Conservation (phyloP, 495 filamentous ascomycete species). For the Hypomontagnella monticulosa region DNA sequence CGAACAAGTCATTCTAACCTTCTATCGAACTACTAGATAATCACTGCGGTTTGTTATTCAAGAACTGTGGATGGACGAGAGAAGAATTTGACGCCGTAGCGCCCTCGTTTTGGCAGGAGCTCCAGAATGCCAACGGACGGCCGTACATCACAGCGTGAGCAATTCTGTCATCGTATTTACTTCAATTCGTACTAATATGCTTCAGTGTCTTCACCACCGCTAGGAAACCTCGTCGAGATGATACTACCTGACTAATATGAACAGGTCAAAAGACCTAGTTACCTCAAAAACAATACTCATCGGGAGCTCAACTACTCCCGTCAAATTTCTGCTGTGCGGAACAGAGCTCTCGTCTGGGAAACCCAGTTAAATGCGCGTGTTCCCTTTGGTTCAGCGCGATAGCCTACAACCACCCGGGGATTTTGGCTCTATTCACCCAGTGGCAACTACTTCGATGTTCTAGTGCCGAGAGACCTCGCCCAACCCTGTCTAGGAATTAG, state of each 20-base stretch:
- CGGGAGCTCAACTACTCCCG: constrained; percentile 1
- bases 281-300: background rate
- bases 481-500: background rate
- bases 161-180: background rate
- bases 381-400: too few species aligned
- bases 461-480: background rate
- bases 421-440: background rate
- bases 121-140: constrained; percentile 14
- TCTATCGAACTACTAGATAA: constrained; percentile 22
- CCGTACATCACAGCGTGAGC: constrained; percentile 45
- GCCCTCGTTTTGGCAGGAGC: constrained; percentile 36
- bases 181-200: background rate
- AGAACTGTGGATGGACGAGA: constrained; percentile 41
- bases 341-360: background rate
- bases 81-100: constrained; percentile 35
- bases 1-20: constrained; percentile 13
- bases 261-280: background rate
- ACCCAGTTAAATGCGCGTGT: background rate
- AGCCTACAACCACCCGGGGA: background rate
- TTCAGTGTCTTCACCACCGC: constrained; percentile 44
- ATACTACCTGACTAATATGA: constrained; percentile 4
- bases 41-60: constrained; percentile 41
- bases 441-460: constrained; percentile 7
- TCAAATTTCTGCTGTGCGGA: background rate
- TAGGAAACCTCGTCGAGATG: constrained; percentile 38